Evolutionary conservation across 768 basidiomycete genomes (phyloP).

Genomic region (Kondoa subrosea): DNA sequence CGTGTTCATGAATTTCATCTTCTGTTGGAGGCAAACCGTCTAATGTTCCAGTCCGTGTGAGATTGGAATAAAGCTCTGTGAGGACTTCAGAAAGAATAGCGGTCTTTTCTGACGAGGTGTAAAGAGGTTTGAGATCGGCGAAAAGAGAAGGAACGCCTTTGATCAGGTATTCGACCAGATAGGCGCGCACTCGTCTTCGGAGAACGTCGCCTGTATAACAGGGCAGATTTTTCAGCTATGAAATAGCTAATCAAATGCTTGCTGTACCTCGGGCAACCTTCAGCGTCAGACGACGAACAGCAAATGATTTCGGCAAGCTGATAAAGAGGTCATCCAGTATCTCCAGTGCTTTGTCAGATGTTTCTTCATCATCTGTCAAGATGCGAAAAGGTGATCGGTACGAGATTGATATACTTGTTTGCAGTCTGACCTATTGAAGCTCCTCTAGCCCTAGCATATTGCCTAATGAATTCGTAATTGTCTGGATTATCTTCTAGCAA

Average conservation of each 20-base stretch:
- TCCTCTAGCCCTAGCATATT: conserved; percentile 50
- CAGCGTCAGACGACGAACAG: conserved; percentile 59
- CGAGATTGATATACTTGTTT: neutral
- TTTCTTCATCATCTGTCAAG: conserved; percentile 41
- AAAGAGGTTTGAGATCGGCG: conserved; percentile 74
- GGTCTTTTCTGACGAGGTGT: conserved; percentile 50
- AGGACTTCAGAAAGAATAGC: conserved; percentile 52
- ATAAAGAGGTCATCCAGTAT: conserved; percentile 46
- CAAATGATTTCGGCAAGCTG: conserved; percentile 50
- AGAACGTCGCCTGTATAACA: conserved; percentile 49
- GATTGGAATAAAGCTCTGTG: conserved; percentile 38
- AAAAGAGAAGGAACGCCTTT: conserved; percentile 89
- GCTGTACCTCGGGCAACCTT: conserved; percentile 44
- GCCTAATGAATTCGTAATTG: conserved; percentile 58
- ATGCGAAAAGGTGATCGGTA: neutral
- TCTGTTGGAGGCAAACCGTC: conserved; percentile 6
- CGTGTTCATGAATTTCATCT: conserved; percentile 24
- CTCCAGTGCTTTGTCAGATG: conserved; percentile 41
- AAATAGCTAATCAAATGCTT: neutral
- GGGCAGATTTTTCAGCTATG: conserved; percentile 8
- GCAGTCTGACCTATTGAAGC: conserved; percentile 45
- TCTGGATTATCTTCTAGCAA: conserved; percentile 78
- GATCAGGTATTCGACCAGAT: conserved; percentile 51
- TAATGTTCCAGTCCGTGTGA: conserved; percentile 16
- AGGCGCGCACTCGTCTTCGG: conserved; percentile 45